phyloP scores from a whole-genome alignment of 2,329 filamentous ascomycete species.

The Stemphylium lycopersici region DNA sequence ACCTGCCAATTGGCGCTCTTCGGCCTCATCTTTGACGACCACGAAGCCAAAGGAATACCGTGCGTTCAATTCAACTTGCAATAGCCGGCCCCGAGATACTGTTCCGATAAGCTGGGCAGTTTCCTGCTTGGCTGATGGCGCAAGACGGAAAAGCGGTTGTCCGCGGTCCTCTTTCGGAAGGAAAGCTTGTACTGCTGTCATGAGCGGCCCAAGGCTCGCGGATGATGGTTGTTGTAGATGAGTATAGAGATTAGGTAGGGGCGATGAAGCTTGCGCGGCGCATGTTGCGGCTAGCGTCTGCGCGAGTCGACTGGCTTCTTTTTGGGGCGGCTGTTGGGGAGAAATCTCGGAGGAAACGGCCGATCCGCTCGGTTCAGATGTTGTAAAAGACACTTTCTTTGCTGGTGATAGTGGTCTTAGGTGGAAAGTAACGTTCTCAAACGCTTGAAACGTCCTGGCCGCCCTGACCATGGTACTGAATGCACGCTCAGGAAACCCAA shows the following conservation, averaged over 20 bases:
- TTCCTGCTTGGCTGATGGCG: conserved; percentile 10
- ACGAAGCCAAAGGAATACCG: conserved; percentile 31
- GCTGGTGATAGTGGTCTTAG: neutral
- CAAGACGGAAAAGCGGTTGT: neutral
- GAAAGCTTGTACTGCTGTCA: neutral
- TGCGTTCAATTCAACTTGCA: neutral
- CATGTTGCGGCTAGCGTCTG: too few species aligned
- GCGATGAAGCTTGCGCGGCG: neutral
- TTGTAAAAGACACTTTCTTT: neutral
- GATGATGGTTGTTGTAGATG: neutral
- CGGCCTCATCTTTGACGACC: conserved; percentile 1
- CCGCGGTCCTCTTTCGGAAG: neutral
- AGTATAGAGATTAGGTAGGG: neutral
- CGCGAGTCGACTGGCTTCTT: too few species aligned
- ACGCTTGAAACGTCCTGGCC: neutral
- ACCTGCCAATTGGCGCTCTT: conserved; percentile 11
- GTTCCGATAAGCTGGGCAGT: conserved; percentile 1
- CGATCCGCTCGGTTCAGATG: too few species aligned
- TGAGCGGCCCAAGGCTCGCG: neutral
- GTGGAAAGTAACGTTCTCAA: neutral
- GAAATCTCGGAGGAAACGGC: too few species aligned
- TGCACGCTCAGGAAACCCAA: conserved; percentile 14
- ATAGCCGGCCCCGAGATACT: neutral
- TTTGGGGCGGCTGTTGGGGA: too few species aligned
- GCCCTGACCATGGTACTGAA: conserved; percentile 14